Base-by-base conservation (phyloP, 495 filamentous ascomycete genomes). In the Hypoxylon perforatum region DNA sequence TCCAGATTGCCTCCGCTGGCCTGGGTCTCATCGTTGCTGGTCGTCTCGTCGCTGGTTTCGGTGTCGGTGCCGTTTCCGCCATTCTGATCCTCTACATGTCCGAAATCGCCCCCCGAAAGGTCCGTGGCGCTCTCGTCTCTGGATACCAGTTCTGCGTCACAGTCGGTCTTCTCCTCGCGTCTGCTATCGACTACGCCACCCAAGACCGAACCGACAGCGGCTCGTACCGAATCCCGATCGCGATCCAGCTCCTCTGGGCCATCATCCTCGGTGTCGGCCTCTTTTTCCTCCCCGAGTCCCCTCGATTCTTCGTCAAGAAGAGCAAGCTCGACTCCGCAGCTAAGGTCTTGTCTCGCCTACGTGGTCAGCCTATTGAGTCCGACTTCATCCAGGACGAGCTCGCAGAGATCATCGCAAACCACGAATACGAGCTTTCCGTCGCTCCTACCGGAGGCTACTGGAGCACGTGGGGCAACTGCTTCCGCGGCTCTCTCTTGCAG, bases 61-160 rank as follows among this genome's bases (percentile, higher is more conserved):
- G 90, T 76, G 86, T 92, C 50, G 90, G 90, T 56, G 90, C 91
- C 61, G 88, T 90, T 54, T 91, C 88, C 1, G 88, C 90, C 61
- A 86, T 91, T 70, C 85, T 91, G 76, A 89, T 91, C 73, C 81
- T 91, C 33, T 91, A 91, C 82, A 91, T 92, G 90, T 90, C 87
- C 28, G 90, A 91, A 72, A 84, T 82, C 57, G 79, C 81, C 19
- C 89, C 90, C 49, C 86, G 87, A 76, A 88, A 87, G 73, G 87
- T 91, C 60, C 87, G 90, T 69, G 90, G 90, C 71, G 88, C 89
- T 28, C 83, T 92, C 38, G 90, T 92, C 19, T 86, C 87, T 0
- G 87, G 87, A 18, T 92, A 92, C 80, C 90, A 92, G 70, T 91
- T 92, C 81, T 90, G 87, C 77, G 85, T 92, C 74, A 92, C 89